Evolutionary conservation across 148 eudicot genomes (phyloP).

Genomic region (Tetragonia tetragonoides): DNA sequence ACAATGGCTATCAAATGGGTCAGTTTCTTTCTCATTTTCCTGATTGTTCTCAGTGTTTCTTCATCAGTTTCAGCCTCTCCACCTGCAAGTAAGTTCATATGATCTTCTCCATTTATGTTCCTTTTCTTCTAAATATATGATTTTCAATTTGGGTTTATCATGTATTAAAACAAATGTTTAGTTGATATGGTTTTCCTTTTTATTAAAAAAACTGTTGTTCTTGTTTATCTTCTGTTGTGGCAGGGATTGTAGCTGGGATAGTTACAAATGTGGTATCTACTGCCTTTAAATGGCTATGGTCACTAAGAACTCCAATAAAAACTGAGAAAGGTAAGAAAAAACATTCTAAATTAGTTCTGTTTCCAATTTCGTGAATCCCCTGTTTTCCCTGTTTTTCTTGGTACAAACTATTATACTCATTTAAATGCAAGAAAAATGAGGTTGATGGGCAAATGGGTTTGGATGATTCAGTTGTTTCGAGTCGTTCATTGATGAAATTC

Average conservation of each 20-base stretch:
- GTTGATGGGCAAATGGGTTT: conserved; percentile 12
- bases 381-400: neutral
- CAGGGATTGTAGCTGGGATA: conserved; percentile 78
- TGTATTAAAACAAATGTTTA: too few relatives aligned
- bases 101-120: neutral
- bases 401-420: neutral
- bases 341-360: too few relatives aligned
- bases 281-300: conserved; percentile 74
- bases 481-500: conserved; percentile 74
- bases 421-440: neutral
- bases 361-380: neutral
- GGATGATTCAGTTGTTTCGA: conserved; percentile 44
- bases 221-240: conserved; percentile 3
- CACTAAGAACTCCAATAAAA: conserved; percentile 53
- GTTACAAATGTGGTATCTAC: conserved; percentile 63
- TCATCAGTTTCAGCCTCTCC: conserved; percentile 70
- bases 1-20: conserved; percentile 44
- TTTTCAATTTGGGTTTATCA: neutral
- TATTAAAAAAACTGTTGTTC: too few relatives aligned
- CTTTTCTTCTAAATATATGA: neutral
- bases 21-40: conserved; percentile 29
- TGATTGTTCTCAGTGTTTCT: conserved; percentile 37
- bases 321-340: conserved; percentile 40
- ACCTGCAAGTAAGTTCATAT: conserved; percentile 60
- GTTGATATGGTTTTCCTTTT: neutral